phyloP scores from a whole-genome alignment of 2,329 filamentous ascomycete species.

The Aspergillus sojae region DNA sequence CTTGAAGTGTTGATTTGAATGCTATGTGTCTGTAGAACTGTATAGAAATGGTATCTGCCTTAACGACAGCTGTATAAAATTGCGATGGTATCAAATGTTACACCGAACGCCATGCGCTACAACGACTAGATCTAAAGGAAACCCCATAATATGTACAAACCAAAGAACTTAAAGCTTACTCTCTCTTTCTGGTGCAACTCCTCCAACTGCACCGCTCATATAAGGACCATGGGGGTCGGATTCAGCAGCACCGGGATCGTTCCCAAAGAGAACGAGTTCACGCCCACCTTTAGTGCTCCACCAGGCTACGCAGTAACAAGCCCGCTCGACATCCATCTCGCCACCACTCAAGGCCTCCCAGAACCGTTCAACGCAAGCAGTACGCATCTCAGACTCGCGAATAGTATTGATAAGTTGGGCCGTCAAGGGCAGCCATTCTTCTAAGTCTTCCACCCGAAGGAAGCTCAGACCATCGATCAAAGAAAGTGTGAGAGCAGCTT shows the following conservation, averaged over 20 bases:
- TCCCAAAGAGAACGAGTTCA: slow-evolving; percentile 57
- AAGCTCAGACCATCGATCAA: slow-evolving; percentile 78
- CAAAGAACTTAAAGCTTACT: slow-evolving; percentile 47
- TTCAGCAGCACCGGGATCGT: slow-evolving; percentile 20
- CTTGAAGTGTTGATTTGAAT: slow-evolving; percentile 9
- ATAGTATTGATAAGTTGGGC: slow-evolving; percentile 70
- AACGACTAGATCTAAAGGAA: background rate
- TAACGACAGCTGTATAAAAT: background rate
- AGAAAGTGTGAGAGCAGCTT: slow-evolving; percentile 74
- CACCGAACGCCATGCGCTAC: slow-evolving; percentile 17
- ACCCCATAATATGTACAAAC: slow-evolving; percentile 1
- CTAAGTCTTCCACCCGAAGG: slow-evolving; percentile 68
- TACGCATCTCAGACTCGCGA: slow-evolving; percentile 62
- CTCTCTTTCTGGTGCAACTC: slow-evolving; percentile 39
- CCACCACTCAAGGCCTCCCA: slow-evolving; percentile 79
- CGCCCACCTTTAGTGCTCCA: slow-evolving; percentile 71
- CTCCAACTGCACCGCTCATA: slow-evolving; percentile 60
- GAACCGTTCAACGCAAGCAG: slow-evolving; percentile 69
- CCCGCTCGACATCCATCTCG: slow-evolving; percentile 86
- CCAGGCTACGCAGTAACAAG: slow-evolving; percentile 79
- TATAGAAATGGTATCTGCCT: background rate
- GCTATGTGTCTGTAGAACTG: background rate
- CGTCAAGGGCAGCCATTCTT: slow-evolving; percentile 77
- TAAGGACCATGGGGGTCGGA: slow-evolving; percentile 38
- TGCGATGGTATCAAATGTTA: slow-evolving; percentile 19